Evolutionary conservation across 129 eudicot genomes (phyloP).

Genomic region (Centaurea solstitialis): DNA sequence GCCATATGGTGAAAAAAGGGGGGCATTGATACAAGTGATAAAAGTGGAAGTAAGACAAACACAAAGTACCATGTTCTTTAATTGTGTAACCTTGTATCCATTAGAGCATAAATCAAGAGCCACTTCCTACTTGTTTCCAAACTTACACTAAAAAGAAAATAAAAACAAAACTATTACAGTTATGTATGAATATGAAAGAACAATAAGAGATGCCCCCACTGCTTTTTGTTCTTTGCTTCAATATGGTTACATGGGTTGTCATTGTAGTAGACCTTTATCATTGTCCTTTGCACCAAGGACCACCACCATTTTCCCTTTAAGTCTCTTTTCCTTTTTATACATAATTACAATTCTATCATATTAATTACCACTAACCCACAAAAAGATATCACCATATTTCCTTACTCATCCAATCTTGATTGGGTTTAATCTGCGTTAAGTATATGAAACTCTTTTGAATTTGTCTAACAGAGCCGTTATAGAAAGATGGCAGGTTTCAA

Average conservation of each 20-base stretch:
- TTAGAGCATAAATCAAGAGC: conserved; percentile 16
- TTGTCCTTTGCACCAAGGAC: conserved; percentile 33
- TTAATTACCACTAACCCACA: background rate
- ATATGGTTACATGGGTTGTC: conserved; percentile 40
- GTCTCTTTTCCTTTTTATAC: background rate
- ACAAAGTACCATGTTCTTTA: conserved; percentile 24
- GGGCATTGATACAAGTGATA: conserved; percentile 2
- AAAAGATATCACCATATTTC: background rate
- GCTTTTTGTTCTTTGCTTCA: conserved; percentile 39
- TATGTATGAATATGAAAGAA: conserved; percentile 38
- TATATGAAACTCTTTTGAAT: background rate
- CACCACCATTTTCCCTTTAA: conserved; percentile 26
- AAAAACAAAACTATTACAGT: conserved; percentile 13
- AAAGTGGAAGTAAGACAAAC: conserved; percentile 30
- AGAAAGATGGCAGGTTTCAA: background rate
- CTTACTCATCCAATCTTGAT: background rate
- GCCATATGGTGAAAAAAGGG: conserved; percentile 10
- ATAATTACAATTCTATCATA: background rate
- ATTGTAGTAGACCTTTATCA: conserved; percentile 30
- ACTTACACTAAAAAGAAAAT: background rate
- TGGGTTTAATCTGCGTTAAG: background rate
- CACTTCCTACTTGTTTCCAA: conserved; percentile 24
- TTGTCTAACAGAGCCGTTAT: background rate
- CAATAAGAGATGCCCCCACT: conserved; percentile 30
- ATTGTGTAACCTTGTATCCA: conserved; percentile 24